Evolutionary conservation across 2,329 filamentous ascomycete species (phyloP).

Genomic region (Cladosporium oxysporum): DNA sequence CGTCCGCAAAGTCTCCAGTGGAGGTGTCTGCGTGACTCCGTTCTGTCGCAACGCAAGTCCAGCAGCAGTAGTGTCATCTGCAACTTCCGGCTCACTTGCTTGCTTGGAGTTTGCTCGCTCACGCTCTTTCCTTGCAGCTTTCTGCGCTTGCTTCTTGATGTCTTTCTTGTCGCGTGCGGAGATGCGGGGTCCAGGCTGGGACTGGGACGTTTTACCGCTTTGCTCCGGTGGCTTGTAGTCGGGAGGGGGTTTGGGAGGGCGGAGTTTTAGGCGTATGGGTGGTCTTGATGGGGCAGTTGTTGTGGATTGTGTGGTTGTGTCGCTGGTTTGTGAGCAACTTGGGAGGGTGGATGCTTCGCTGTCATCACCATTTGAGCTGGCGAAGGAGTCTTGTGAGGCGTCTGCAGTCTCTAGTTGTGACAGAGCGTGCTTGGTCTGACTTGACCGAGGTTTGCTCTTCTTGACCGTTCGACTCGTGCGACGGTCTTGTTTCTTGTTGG

Average conservation of each 20-base stretch:
- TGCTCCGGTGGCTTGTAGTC: conserved; percentile 7
- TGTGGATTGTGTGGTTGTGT: conserved; percentile 6
- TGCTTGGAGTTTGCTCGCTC: conserved; percentile 31
- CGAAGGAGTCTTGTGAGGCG: conserved; percentile 40
- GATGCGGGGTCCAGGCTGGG: conserved; percentile 39
- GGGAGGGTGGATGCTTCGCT: conserved; percentile 36
- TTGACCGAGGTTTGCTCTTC: conserved; percentile 32
- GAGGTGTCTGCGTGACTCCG: conserved; percentile 37
- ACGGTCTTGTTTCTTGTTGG: conserved; percentile 55
- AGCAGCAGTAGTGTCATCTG: conserved; percentile 22
- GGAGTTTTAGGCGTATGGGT: conserved; percentile 38
- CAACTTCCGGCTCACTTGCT: not conserved
- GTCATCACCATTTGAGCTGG: conserved; percentile 29
- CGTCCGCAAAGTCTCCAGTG: conserved; percentile 40
- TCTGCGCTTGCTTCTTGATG: conserved; percentile 45
- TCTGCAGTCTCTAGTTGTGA: conserved; percentile 32
- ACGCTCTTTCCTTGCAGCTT: conserved; percentile 44
- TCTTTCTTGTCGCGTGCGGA: conserved; percentile 42
- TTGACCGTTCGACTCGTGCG: conserved; percentile 48
- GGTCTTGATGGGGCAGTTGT: conserved; percentile 15
- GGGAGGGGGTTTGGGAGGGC: conserved; percentile 35
- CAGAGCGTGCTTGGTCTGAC: conserved; percentile 34
- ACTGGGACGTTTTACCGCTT: conserved; percentile 31
- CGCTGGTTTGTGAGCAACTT: conserved; percentile 29
- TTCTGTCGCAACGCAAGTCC: conserved; percentile 36